phyloP scores from a whole-genome alignment of 75 land plant genomes.

The Selaginella tamariscina region DNA sequence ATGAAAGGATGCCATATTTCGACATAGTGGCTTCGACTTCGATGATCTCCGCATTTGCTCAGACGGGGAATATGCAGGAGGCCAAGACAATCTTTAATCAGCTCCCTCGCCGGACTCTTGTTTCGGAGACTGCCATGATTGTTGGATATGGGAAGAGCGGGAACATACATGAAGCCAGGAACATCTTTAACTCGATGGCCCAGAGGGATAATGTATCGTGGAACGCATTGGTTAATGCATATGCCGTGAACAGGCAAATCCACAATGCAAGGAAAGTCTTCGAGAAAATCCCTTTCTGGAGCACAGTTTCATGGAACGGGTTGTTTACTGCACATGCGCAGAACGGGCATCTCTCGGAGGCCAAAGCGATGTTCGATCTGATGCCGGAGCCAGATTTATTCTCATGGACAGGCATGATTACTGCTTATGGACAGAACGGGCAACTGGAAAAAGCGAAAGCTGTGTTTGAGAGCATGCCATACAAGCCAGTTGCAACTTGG shows the following conservation, averaged over 20 bases:
- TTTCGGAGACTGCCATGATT: not conserved
- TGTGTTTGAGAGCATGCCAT: not conserved
- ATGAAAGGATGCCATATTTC: not conserved
- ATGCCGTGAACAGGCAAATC: not conserved
- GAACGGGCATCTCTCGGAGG: not conserved
- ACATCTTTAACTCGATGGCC: not conserved
- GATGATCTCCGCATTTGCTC: not conserved
- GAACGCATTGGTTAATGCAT: not conserved
- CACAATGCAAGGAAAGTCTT: not conserved
- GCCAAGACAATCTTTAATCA: not conserved
- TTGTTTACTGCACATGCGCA: not conserved
- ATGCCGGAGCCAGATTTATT: not conserved
- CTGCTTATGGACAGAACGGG: not conserved
- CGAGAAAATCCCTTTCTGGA: not conserved
- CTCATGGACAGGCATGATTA: not conserved
- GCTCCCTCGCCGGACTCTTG: not conserved
- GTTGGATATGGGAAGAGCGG: not conserved
- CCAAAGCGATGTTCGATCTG: not conserved
- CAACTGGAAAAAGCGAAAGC: not conserved
- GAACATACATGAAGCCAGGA: not conserved
- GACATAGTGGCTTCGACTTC: not conserved
- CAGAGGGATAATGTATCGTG: not conserved
- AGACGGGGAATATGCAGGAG: not conserved
- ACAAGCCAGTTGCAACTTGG: not conserved
- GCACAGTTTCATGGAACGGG: not conserved